Percentiles rank a stretch among this genome's conserved stretches.
These are phyloP conservation scores for Gymnopilus dilepis DNA, from an alignment of 768 basidiomycete genomes.

Conservation along the genomic window DNA sequence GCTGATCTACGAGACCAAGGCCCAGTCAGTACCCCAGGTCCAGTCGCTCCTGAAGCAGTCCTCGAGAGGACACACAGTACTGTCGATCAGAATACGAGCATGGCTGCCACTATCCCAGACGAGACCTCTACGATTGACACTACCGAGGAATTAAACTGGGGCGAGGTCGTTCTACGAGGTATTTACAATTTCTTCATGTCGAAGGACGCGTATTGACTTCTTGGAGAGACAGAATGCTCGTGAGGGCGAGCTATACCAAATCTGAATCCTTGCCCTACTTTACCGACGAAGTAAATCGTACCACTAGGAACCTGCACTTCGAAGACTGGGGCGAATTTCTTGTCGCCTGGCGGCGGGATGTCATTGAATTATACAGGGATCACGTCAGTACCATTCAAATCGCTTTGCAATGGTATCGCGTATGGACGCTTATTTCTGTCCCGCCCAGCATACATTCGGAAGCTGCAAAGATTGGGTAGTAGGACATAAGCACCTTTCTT, in stretches of 20 bases:
- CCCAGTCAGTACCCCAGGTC: slow-evolving; percentile 24
- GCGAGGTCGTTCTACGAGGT: slow-evolving; percentile 81
- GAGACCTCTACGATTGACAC: slow-evolving; percentile 21
- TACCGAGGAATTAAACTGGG: slow-evolving; percentile 38
- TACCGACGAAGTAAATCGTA: slow-evolving; percentile 72
- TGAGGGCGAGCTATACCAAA: slow-evolving; percentile 72
- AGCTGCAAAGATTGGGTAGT: slow-evolving; percentile 59
- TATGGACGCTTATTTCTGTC: not conserved
- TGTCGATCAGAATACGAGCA: slow-evolving; percentile 68
- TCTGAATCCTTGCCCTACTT: slow-evolving; percentile 57
- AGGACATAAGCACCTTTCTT: slow-evolving; percentile 80
- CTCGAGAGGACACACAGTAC: slow-evolving; percentile 63
- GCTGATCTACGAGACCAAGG: slow-evolving; percentile 27
- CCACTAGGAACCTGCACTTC: slow-evolving; percentile 60
- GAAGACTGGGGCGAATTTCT: slow-evolving; percentile 84
- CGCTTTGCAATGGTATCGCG: slow-evolving; percentile 16
- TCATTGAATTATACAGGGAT: slow-evolving; percentile 85
- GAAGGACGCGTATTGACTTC: slow-evolving; percentile 21
- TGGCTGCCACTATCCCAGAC: slow-evolving; percentile 53
- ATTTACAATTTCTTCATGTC: slow-evolving; percentile 21
- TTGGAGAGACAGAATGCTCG: slow-evolving; percentile 84
- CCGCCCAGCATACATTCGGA: slow-evolving; percentile 59
- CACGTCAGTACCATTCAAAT: slow-evolving; percentile 59
- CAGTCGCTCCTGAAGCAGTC: slow-evolving; percentile 67
- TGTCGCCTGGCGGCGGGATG: slow-evolving; percentile 81